Conservation (phyloP, 176 grass and related monocot species). For the Zoysia japonica region DNA sequence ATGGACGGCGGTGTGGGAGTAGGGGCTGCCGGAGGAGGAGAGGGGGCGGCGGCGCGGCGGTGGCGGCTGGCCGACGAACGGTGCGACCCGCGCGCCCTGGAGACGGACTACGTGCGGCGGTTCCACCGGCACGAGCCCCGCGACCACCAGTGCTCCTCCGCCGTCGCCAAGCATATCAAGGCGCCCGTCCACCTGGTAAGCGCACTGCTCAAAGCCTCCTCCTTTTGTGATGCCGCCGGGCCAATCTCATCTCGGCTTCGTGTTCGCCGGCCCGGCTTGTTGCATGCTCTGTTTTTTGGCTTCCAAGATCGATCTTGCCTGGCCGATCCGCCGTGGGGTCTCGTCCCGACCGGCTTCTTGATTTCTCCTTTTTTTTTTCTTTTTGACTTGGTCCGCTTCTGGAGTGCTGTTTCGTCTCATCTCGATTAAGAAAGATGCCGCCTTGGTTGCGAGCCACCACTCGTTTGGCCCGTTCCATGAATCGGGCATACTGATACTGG, state of each 20-base stretch:
- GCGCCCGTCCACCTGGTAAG: constrained; percentile 87
- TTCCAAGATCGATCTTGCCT: background rate
- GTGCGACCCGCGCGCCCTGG: constrained; percentile 52
- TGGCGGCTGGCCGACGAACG: constrained; percentile 75
- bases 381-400: constrained; percentile 9
- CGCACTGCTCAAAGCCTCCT: background rate
- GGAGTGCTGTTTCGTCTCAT: constrained; percentile 8
- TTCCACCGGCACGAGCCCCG: constrained; percentile 68
- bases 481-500: background rate
- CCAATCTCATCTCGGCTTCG: background rate
- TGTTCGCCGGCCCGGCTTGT: no score
- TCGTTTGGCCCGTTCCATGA: constrained; percentile 30
- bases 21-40: background rate
- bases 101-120: constrained; percentile 67
- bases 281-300: background rate
- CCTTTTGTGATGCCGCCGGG: background rate
- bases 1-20: constrained; percentile 33
- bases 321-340: background rate
- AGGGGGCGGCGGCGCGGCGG: constrained; percentile 15
- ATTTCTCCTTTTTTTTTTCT: background rate
- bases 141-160: constrained; percentile 83
- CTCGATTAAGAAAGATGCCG: constrained; percentile 25
- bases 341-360: constrained; percentile 16
- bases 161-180: constrained; percentile 81
- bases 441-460: constrained; percentile 2